These are phyloP conservation scores for Chrysoporthe puriensis DNA, from an alignment of 2,329 filamentous ascomycete genomes.

Conservation along the genomic window DNA sequence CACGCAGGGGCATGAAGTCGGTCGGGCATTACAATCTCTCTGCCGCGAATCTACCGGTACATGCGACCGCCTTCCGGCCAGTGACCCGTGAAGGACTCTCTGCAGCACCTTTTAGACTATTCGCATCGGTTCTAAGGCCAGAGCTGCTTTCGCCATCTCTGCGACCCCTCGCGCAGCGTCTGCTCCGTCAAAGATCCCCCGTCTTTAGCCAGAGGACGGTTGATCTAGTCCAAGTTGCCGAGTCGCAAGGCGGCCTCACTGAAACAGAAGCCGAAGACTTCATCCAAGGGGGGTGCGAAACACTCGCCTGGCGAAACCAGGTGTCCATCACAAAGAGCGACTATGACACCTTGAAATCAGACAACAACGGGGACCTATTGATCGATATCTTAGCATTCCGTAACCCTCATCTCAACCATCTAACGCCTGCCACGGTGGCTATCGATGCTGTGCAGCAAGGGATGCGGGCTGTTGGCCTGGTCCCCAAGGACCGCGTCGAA, in stretches of 20 bases:
- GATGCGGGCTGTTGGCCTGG: conserved; percentile 47
- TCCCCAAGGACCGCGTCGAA: conserved; percentile 54
- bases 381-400: conserved; percentile 42
- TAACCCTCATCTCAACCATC: conserved; percentile 56
- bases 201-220: conserved; percentile 48
- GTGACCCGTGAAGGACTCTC: conserved; percentile 27
- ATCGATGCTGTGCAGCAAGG: conserved; percentile 48
- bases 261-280: conserved; percentile 41
- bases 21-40: conserved; percentile 58
- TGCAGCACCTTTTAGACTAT: conserved; percentile 42
- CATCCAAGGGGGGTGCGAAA: conserved; percentile 47
- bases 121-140: conserved; percentile 41
- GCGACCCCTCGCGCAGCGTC: conserved; percentile 36
- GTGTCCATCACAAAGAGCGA: conserved; percentile 32
- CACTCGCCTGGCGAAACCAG: conserved; percentile 50
- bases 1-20: conserved; percentile 44
- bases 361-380: conserved; percentile 30
- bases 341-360: conserved; percentile 44
- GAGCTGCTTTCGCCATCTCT: conserved; percentile 41
- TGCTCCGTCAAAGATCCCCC: conserved; percentile 40
- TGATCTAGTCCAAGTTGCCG: conserved; percentile 41
- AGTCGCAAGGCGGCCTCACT: conserved; percentile 38
- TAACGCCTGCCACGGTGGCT: conserved; percentile 55
- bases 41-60: conserved; percentile 51
- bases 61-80: conserved; percentile 56